phyloP scores from a whole-genome alignment of 1,284 basidiomycete genomes.

The Takashimella tepidaria region DNA sequence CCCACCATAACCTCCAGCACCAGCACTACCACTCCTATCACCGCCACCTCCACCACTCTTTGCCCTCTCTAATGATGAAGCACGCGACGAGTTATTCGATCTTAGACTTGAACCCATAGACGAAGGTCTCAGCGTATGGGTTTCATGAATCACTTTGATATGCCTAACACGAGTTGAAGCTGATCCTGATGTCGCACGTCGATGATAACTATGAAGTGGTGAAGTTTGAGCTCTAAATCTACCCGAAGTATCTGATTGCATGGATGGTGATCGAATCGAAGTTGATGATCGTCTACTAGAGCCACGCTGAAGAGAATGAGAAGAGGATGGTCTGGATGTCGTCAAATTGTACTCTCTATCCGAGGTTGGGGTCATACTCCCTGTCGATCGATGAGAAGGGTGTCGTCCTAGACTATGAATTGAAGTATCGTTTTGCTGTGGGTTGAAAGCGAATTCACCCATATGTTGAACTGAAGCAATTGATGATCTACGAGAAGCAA shows the following conservation, averaged over 20 bases:
- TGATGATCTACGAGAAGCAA: conserved; percentile 46
- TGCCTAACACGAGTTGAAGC: conserved; percentile 38
- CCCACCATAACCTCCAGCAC: background rate
- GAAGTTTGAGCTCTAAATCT: conserved; percentile 20
- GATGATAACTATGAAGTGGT: conserved; percentile 42
- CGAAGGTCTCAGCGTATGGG: conserved; percentile 28
- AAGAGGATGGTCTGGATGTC: conserved; percentile 34
- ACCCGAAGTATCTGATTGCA: conserved; percentile 21
- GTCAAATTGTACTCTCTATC: conserved; percentile 32
- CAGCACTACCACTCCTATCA: conserved; percentile 4
- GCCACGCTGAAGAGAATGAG: conserved; percentile 26
- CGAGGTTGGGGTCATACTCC: conserved; percentile 45
- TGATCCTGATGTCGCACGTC: conserved; percentile 34
- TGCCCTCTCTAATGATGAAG: conserved; percentile 24
- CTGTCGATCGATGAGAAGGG: conserved; percentile 36
- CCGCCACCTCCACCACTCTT: conserved; percentile 13
- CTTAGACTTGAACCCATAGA: conserved; percentile 34
- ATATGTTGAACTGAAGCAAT: conserved; percentile 39
- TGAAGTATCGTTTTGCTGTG: conserved; percentile 20
- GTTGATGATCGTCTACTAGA: conserved; percentile 24
- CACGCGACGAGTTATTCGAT: conserved; percentile 33
- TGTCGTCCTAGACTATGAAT: conserved; percentile 32
- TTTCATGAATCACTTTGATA: conserved; percentile 39
- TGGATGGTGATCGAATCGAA: conserved; percentile 28
- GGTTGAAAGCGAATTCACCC: conserved; percentile 25